These are phyloP conservation scores for Microcera coccophila DNA, from an alignment of 2,329 filamentous ascomycete genomes.

Conservation along the genomic window DNA sequence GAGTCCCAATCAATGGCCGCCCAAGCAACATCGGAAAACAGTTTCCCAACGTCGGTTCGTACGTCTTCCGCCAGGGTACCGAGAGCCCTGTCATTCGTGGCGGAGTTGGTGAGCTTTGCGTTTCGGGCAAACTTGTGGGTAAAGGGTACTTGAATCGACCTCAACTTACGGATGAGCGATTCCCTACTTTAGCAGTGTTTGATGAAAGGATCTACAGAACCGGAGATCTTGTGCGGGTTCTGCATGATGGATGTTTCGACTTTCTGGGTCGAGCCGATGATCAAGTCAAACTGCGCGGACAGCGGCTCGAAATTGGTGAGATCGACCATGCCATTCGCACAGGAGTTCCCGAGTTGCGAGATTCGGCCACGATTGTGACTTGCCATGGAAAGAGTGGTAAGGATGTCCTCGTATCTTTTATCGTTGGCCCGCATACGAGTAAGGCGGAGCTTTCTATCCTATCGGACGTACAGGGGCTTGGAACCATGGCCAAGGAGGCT, in stretches of 20 bases:
- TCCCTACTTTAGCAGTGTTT: slow-evolving; percentile 59
- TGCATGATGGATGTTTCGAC: slow-evolving; percentile 78
- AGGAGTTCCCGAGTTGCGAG: slow-evolving; percentile 53
- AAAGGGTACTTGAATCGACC: slow-evolving; percentile 81
- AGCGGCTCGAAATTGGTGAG: slow-evolving; percentile 84
- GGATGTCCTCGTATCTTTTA: slow-evolving; percentile 77
- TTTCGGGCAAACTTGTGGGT: slow-evolving; percentile 81
- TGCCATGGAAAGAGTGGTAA: slow-evolving; percentile 70
- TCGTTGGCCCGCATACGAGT: slow-evolving; percentile 34
- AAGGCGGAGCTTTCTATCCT: slow-evolving; percentile 19
- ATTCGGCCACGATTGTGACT: slow-evolving; percentile 71
- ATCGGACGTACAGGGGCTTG: slow-evolving; percentile 35
- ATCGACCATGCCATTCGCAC: slow-evolving; percentile 79
- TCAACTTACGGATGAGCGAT: slow-evolving; percentile 72
- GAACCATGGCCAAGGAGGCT: slow-evolving; percentile 50
- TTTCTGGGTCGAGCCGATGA: slow-evolving; percentile 87
- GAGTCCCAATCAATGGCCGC: slow-evolving; percentile 72
- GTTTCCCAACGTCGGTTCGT: slow-evolving; percentile 84
- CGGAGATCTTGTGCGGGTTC: slow-evolving; percentile 78
- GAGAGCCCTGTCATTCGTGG: slow-evolving; percentile 70
- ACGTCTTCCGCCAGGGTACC: slow-evolving; percentile 68
- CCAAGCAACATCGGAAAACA: slow-evolving; percentile 84
- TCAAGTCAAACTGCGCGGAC: slow-evolving; percentile 86
- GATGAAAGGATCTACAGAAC: slow-evolving; percentile 74
- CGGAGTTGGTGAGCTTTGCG: slow-evolving; percentile 80